Percentiles rank a stretch among this genome's conserved stretches.
Evolutionary conservation across 805 yeast species (phyloP).

Genomic region (Lachancea fermentati): DNA sequence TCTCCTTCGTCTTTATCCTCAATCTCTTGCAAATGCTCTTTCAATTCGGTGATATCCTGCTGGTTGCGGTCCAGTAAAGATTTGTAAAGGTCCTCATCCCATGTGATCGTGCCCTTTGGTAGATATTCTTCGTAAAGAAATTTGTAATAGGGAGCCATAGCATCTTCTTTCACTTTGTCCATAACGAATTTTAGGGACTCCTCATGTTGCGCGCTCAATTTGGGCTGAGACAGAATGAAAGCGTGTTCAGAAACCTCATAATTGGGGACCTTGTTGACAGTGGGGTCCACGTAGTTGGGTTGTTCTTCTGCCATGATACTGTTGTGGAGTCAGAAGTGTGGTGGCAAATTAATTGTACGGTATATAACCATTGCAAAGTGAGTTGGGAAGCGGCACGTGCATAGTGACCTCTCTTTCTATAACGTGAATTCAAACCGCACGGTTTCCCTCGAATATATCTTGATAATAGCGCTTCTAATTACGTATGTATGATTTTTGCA

Average conservation of each 20-base stretch:
- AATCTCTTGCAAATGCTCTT: slow-evolving; percentile 41
- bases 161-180: slow-evolving; percentile 48
- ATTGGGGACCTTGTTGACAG: slow-evolving; percentile 59
- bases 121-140: slow-evolving; percentile 48
- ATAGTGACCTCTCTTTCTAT: too few species aligned
- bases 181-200: slow-evolving; percentile 42
- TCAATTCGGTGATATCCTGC: slow-evolving; percentile 43
- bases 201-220: slow-evolving; percentile 37
- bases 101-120: slow-evolving; percentile 36
- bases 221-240: slow-evolving; percentile 49
- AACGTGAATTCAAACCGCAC: too few species aligned
- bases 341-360: too few species aligned
- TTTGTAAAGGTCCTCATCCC: slow-evolving; percentile 56
- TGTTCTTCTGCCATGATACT: slow-evolving; percentile 18
- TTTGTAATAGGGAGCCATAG: slow-evolving; percentile 79
- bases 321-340: too few species aligned
- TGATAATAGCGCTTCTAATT: too few species aligned
- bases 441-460: too few species aligned
- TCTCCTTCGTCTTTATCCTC: slow-evolving; percentile 75
- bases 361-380: too few species aligned
- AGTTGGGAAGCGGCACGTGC: too few species aligned
- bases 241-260: slow-evolving; percentile 76
- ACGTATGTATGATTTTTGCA: too few species aligned
- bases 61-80: slow-evolving; percentile 49
- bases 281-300: slow-evolving; percentile 22